phyloP scores from a whole-genome alignment of 306 rosid species.

The Alnus rubra region DNA sequence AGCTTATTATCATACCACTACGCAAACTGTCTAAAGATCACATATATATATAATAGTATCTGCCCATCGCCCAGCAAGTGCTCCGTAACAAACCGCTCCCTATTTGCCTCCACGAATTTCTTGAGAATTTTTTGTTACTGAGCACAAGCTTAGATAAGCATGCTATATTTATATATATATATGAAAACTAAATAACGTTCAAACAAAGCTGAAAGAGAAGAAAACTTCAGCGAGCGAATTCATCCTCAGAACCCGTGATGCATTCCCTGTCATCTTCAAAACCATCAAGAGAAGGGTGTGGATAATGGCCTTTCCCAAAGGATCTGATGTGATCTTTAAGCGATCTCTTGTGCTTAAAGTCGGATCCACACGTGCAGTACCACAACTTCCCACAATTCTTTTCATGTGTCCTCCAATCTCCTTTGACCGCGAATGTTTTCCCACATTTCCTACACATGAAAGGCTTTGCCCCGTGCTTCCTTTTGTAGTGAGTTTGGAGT shows the following conservation, averaged over 20 bases:
- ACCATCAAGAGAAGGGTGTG: conserved; percentile 47
- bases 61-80: conserved; percentile 46
- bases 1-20: conserved; percentile 42
- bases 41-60: neutral
- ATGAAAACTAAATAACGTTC: neutral
- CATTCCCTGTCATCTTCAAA: conserved; percentile 73
- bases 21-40: conserved; percentile 24
- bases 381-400: conserved; percentile 95
- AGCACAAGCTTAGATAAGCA: conserved; percentile 63
- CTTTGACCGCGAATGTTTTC: conserved; percentile 84
- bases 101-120: conserved; percentile 26
- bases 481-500: conserved; percentile 92
- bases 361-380: conserved; percentile 96
- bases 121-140: conserved; percentile 76
- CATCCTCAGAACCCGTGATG: conserved; percentile 60
- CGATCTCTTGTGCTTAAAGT: conserved; percentile 89
- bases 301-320: conserved; percentile 76
- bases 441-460: conserved; percentile 85
- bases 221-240: conserved; percentile 24
- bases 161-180: neutral
- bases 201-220: conserved; percentile 5
- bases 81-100: conserved; percentile 80
- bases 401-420: conserved; percentile 98
- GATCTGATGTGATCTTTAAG: conserved; percentile 88
- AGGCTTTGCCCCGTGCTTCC: conserved; percentile 89